Base-by-base conservation (phyloP, 129 eudicot genomes). In the Escallonia rubra region DNA sequence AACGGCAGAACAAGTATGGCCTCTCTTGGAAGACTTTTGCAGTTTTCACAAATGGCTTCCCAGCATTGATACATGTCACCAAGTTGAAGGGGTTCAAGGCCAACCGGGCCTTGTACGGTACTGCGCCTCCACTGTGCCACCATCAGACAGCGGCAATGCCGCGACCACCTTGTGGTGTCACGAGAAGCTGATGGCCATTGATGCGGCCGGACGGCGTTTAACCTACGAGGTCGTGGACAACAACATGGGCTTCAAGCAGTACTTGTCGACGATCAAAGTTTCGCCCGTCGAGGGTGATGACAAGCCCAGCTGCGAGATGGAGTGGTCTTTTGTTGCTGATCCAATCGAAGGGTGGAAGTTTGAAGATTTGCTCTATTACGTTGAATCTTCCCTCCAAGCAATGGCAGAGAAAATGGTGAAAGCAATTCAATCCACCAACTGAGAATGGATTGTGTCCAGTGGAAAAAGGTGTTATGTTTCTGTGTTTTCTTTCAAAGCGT, bases 11-110 rank as follows among this genome's bases (percentile, higher is more conserved):
- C 66, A 84, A 54, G 70, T 84, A 16, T 90, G 97, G 97, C 78
- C 88, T 3, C 73, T 85, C 8, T 40, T 91, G n/a, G 75, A 75
- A 66, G 96, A 91, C 73, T 91, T 87, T 56, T 85, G 86, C 76
- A 65, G 44, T 81, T 7, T 87, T 43, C 69, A 88, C 80, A 85
- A 83, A 61, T 83, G 82, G 81, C 83, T 87, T 7, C 93, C 97
- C 2, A 67, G 61, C 55, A 66, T 87, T 3, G 83, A 82, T 65
- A 70, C 87, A 9, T 87, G 93, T 58, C 72, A 59, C 59, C 56
- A 51, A 12, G 79, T 88, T 8, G 82, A 85, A 59, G 90, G 93
- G 14, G 76, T 15, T 7, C 15, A 74, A 2, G 90, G 91, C 5
- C 72, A 80, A 63, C 81, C 85, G 0, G 95, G 86, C 11, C 68